Evolutionary conservation across 768 basidiomycete species (phyloP).

Genomic region (Plicaturopsis crispa): DNA sequence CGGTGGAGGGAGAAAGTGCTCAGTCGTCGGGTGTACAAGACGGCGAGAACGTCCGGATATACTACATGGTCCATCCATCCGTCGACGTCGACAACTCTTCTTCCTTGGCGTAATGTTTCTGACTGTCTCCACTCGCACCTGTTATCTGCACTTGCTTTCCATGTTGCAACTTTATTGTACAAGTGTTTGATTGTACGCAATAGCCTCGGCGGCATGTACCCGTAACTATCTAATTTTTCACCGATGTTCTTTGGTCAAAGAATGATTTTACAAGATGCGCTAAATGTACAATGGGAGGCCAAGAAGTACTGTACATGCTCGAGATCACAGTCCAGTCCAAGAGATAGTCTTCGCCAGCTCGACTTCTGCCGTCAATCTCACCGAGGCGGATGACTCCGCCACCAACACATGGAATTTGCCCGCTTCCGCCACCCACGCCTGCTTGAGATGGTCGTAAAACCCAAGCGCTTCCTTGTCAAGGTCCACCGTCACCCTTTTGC

Average conservation of each 20-base stretch:
- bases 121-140: background rate
- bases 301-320: too few species aligned
- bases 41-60: conserved; percentile 59
- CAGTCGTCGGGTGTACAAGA: conserved; percentile 40
- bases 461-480: conserved; percentile 41
- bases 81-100: conserved; percentile 63
- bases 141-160: background rate
- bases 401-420: conserved; percentile 39
- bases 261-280: too few species aligned
- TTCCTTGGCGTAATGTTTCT: conserved; percentile 15
- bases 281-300: too few species aligned
- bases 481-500: conserved; percentile 24
- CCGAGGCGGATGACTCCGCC: conserved; percentile 36
- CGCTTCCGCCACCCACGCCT: conserved; percentile 38
- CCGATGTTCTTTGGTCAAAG: too few species aligned
- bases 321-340: conserved; percentile 33
- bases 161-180: too few species aligned
- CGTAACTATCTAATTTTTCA: too few species aligned
- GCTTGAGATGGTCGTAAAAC: conserved; percentile 37
- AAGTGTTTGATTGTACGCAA: too few species aligned
- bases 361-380: conserved; percentile 27
- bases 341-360: conserved; percentile 26
- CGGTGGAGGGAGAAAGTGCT: conserved; percentile 52
- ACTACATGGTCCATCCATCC: conserved; percentile 87
- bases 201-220: too few species aligned